phyloP scores from a whole-genome alignment of 257 asterid species.

The Paraleonurus japonicus region DNA sequence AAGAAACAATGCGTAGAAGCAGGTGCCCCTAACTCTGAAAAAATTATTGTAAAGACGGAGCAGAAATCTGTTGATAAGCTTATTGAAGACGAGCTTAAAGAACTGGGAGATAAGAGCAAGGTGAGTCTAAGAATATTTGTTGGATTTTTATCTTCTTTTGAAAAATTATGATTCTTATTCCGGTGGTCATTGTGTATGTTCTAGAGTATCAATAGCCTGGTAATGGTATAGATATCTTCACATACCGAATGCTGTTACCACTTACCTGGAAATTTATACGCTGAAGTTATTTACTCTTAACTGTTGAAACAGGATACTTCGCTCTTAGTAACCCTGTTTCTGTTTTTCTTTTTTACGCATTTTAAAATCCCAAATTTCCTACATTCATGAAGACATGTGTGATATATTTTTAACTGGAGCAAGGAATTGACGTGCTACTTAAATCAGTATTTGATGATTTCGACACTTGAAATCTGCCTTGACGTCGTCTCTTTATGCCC shows the following conservation, averaged over 20 bases:
- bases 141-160: not conserved
- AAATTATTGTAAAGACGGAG: constrained; percentile 33
- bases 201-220: not conserved
- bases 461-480: not conserved
- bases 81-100: constrained; percentile 89
- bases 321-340: not conserved
- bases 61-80: constrained; percentile 71
- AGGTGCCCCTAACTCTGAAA: constrained; percentile 31
- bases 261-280: not conserved
- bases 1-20: constrained; percentile 58
- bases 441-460: not conserved
- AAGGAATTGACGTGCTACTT: not conserved
- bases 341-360: not conserved
- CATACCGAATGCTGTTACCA: not conserved
- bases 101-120: constrained; percentile 85
- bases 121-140: constrained; percentile 36
- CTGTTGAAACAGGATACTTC: not conserved
- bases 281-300: not conserved
- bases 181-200: not conserved
- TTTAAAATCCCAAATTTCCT: not conserved
- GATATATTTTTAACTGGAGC: not conserved
- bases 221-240: not conserved
- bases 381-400: not conserved
- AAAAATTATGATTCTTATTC: not conserved
- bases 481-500: not conserved